These are phyloP conservation scores for Colletotrichum endophyticum DNA, from an alignment of 2,329 filamentous ascomycete genomes.

Conservation along the genomic window DNA sequence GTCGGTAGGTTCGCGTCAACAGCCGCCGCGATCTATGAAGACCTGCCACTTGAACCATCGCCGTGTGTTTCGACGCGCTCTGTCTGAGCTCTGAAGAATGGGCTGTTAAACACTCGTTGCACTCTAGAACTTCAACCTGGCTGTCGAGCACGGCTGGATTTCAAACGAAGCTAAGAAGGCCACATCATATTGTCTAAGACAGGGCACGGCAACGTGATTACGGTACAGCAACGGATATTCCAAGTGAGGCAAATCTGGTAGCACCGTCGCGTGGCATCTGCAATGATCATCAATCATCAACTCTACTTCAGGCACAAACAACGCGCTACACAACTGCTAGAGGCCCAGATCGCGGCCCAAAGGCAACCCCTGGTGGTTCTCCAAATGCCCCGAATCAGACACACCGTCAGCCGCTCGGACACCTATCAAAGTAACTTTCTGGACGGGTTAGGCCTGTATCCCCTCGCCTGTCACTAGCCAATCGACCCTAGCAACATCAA, in stretches of 20 bases:
- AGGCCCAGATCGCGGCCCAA: background rate
- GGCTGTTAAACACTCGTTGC: background rate
- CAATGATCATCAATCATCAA: background rate
- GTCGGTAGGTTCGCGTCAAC: background rate
- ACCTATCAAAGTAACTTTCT: background rate
- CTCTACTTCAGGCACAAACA: background rate
- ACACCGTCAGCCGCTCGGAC: background rate
- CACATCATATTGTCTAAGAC: background rate
- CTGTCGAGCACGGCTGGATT: background rate
- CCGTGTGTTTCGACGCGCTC: background rate
- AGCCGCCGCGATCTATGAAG: background rate
- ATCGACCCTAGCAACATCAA: background rate
- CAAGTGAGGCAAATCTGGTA: background rate
- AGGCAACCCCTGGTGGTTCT: background rate
- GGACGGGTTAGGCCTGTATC: background rate
- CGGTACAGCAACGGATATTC: background rate
- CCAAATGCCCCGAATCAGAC: background rate
- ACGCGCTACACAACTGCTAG: background rate
- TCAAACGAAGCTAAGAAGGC: background rate
- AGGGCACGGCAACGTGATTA: background rate
- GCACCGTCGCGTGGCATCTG: conserved; percentile 3
- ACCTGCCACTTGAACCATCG: background rate
- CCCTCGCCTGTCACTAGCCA: background rate
- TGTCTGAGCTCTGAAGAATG: background rate
- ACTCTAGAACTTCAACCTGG: background rate